phyloP scores from a whole-genome alignment of 768 basidiomycete species.

The Sutorius australiensis region DNA sequence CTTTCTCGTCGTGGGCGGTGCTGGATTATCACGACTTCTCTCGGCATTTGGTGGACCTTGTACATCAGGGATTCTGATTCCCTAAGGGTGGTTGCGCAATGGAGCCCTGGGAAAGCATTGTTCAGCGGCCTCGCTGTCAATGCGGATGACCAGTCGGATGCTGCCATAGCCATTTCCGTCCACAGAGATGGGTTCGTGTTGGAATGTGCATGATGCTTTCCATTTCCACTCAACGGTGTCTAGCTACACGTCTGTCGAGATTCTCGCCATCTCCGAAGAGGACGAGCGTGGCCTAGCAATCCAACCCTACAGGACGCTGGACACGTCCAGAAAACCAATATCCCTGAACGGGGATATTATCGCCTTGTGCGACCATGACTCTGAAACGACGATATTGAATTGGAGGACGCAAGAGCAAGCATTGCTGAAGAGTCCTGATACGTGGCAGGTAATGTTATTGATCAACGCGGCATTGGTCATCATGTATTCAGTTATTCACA shows the following conservation, averaged over 20 bases:
- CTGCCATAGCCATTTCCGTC: conserved; percentile 48
- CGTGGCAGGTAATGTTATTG: conserved; percentile 28
- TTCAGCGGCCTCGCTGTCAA: conserved; percentile 54
- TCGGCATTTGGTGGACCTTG: conserved; percentile 58
- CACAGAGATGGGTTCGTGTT: conserved; percentile 43
- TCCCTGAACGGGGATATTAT: conserved; percentile 49
- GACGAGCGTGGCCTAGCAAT: conserved; percentile 23
- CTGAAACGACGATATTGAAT: conserved; percentile 51
- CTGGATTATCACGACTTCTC: conserved; percentile 52
- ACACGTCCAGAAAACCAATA: conserved; percentile 44
- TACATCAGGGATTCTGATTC: conserved; percentile 45
- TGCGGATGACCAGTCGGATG: conserved; percentile 40
- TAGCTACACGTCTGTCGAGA: conserved; percentile 24
- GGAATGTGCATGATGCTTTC: conserved; percentile 4
- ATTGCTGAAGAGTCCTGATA: conserved; percentile 38
- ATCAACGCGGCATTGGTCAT: background rate
- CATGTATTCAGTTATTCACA: conserved; percentile 24
- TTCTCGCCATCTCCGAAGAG: conserved; percentile 24
- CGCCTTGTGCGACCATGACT: conserved; percentile 50
- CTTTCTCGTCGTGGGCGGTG: conserved; percentile 41
- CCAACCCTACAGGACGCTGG: conserved; percentile 31
- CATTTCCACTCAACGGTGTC: conserved; percentile 11
- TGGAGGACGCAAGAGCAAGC: conserved; percentile 50
- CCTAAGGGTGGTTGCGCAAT: conserved; percentile 38
- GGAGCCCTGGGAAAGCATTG: conserved; percentile 52